phyloP scores from a whole-genome alignment of 1,139 yeast genomes.

The Wickerhamomyces sp. region DNA sequence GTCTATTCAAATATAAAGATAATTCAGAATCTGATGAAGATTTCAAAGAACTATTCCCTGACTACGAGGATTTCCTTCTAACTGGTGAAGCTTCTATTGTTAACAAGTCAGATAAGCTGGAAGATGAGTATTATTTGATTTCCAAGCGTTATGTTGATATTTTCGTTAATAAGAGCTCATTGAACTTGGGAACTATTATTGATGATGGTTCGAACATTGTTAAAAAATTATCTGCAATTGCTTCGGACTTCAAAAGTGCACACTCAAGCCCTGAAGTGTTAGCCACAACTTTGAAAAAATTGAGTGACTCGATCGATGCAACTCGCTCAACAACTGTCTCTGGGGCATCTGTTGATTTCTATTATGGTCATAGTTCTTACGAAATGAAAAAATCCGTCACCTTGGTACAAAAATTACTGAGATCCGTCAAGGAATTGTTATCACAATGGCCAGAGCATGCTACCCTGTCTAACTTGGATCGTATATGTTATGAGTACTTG shows the following conservation, averaged over 20 bases:
- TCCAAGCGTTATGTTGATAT: slow-evolving; percentile 34
- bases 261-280: slow-evolving; percentile 34
- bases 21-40: slow-evolving; percentile 70
- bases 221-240: slow-evolving; percentile 24
- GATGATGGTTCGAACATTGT: slow-evolving; percentile 40
- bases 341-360: slow-evolving; percentile 49
- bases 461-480: slow-evolving; percentile 62
- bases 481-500: slow-evolving; percentile 67
- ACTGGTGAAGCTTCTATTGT: slow-evolving; percentile 27
- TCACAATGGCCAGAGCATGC: slow-evolving; percentile 95
- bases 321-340: slow-evolving; percentile 19
- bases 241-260: slow-evolving; percentile 26
- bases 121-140: slow-evolving; percentile 31
- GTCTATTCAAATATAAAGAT: slow-evolving; percentile 58
- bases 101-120: slow-evolving; percentile 25
- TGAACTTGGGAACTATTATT: slow-evolving; percentile 31
- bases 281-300: slow-evolving; percentile 38
- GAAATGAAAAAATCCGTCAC: slow-evolving; percentile 61
- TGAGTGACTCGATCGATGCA: slow-evolving; percentile 30
- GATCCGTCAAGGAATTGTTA: slow-evolving; percentile 45
- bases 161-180: slow-evolving; percentile 23
- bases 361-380: slow-evolving; percentile 55
- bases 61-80: slow-evolving; percentile 64
- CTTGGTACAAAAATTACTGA: slow-evolving; percentile 45
- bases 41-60: slow-evolving; percentile 77